Base-by-base conservation (phyloP, 768 basidiomycete genomes). In the Mrakia blollopis region DNA sequence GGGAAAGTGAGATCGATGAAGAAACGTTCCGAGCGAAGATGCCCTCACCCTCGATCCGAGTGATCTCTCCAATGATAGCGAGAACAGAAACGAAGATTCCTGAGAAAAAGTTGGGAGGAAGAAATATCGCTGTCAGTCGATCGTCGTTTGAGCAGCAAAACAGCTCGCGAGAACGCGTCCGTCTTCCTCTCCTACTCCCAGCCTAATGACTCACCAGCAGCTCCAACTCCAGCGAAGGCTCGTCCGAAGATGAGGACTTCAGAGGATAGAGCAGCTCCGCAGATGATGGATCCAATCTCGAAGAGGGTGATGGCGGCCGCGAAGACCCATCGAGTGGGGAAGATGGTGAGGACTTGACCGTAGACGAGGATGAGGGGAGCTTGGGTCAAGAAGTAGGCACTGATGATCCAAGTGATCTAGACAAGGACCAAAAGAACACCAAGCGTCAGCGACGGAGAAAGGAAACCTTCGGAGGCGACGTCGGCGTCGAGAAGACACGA, bases 191-290 rank as follows among this genome's bases (percentile, higher is more conserved):
- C 39, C 6, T 41, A 6, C 18, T 50, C 28, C 52, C 30, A 10
- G 72, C 52, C 73, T 32, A 1, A 28, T 74, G n/a, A 30, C 39
- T 73, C 47, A 61, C n/a, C 14, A 0, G 85, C 84, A 0, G 85
- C 86, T 2, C 87, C 87, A 3, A 86, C 76, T 16, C 87, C 87
- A 3, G 85, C 82, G 52, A 88, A 79, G 0, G 87, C 86, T 25
- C 87, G 81, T 62, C 76, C 76, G 28, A 72, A 72, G 60, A 77
- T 77, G 3, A 77, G 71, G 8, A 72, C 61, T 10, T 77, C 50
- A 3, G 16, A 32, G 1, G 37, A 32, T 0, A 82, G 81, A 0
- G 83, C 81, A 0, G 84, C 82, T 41, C 85, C 87, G 79, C 86
- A 87, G 54, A 87, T 79, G 25, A 85, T 78, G 1, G 84, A 85